A percentile compares a stretch with the other conserved stretches of the same genome.
These are phyloP conservation scores for Fusarium sp. DNA, from an alignment of 2,329 filamentous ascomycete species.

Conservation along the genomic window DNA sequence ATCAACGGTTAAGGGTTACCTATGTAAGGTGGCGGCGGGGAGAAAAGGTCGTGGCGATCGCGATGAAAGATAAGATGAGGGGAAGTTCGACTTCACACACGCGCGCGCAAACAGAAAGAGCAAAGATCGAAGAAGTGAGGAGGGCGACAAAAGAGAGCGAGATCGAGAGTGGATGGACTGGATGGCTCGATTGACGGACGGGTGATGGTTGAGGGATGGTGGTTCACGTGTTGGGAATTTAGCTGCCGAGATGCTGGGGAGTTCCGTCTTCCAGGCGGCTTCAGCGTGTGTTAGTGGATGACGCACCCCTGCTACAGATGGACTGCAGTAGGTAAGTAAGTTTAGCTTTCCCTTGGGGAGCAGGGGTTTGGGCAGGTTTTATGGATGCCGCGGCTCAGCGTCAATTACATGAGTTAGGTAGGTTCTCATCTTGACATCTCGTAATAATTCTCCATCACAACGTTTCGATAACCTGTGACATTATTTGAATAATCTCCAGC, in stretches of 20 bases:
- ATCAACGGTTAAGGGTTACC: conserved; percentile 7
- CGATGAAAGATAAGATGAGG: conserved; percentile 5
- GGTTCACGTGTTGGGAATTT: conserved; percentile 44
- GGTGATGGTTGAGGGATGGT: conserved; percentile 43
- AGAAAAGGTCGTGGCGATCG: not conserved
- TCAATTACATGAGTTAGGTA: not conserved
- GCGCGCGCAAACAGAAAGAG: conserved; percentile 17
- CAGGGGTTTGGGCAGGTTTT: conserved; percentile 1
- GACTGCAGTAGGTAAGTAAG: not conserved
- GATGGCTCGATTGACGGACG: conserved; percentile 38
- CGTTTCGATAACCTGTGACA: too few relatives aligned
- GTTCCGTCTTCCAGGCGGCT: conserved; percentile 17
- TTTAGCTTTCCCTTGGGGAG: not conserved
- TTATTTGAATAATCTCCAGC: too few relatives aligned
- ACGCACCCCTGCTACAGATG: conserved; percentile 4
- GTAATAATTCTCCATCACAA: too few relatives aligned
- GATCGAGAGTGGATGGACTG: conserved; percentile 10
- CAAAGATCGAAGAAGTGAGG: conserved; percentile 8
- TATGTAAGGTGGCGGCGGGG: conserved; percentile 1
- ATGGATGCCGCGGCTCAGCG: conserved; percentile 30
- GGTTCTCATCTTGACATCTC: not conserved
- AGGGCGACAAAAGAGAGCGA: conserved; percentile 18
- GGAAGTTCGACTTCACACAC: conserved; percentile 4
- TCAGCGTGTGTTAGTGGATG: conserved; percentile 3
- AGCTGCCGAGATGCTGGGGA: conserved; percentile 41